Conservation (phyloP, 129 eudicot genomes). For the Escallonia rubra region DNA sequence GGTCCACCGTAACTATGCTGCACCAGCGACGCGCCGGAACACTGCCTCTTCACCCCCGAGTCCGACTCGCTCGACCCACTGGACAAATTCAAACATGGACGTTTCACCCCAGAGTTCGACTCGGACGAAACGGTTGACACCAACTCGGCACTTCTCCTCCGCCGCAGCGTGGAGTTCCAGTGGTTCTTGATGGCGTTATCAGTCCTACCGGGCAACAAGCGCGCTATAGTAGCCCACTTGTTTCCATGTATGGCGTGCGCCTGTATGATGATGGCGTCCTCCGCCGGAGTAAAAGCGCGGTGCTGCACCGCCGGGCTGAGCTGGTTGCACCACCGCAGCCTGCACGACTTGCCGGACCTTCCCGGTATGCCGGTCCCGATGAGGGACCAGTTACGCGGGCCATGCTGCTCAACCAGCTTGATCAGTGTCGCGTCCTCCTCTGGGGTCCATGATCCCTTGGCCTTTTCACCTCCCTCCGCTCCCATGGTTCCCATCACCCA, state of each 20-base stretch:
- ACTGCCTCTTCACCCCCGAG: constrained; percentile 27
- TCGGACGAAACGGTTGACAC: background rate
- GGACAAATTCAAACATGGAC: constrained; percentile 18
- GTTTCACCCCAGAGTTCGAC: constrained; percentile 9
- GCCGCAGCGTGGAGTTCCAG: constrained; percentile 62
- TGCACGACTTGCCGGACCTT: constrained; percentile 73
- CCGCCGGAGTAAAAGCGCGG: constrained; percentile 56
- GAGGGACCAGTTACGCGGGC: constrained; percentile 65
- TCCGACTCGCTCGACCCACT: constrained; percentile 40
- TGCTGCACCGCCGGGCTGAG: constrained; percentile 70
- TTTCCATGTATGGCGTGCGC: constrained; percentile 58
- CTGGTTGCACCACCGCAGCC: constrained; percentile 78
- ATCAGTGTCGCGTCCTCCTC: constrained; percentile 51
- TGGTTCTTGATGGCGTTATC: constrained; percentile 75
- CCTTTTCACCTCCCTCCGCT: constrained; percentile 13
- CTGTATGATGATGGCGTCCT: constrained; percentile 48
- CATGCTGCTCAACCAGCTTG: constrained; percentile 60
- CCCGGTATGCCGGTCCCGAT: constrained; percentile 56
- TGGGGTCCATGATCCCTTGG: constrained; percentile 69
- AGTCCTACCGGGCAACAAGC: constrained; percentile 60
- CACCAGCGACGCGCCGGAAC: constrained; percentile 24
- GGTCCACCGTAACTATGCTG: constrained; percentile 37
- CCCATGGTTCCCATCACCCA: background rate
- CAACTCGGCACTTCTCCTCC: constrained; percentile 8
- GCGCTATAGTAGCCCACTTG: constrained; percentile 63